Evolutionary conservation across 257 asterid species (phyloP), one percentile per base, ranked within the genome.

Genomic region (Apocynum venetum): DNA sequence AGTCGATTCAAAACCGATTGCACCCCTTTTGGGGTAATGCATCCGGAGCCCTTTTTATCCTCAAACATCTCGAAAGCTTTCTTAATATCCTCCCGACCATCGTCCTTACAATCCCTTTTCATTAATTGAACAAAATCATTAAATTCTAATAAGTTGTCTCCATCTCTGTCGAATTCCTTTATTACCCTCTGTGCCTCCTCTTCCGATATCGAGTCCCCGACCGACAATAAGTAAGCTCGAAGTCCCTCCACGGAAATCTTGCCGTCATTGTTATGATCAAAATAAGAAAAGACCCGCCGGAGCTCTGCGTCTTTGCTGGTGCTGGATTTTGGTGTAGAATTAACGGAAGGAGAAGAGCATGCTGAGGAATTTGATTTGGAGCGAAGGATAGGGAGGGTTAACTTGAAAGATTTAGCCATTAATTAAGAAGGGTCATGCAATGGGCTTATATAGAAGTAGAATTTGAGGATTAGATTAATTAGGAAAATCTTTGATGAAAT

Each of bases 31-130:
- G 89, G 77, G 47, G 91, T 87, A 53, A 89, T 89, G 83, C 79
- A 81, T 0, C 91, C 90, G n/a, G 89, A 78, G 0, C 89, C 91
- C 73, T 87, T 87, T 43, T 87, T 91, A 78, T 73, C 84, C 84
- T 89, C 93, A 78, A 87, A 89, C 79, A 87, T 86, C 83, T 85
- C 87, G 35, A 89, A 87, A 43, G 89, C 91, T 76, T n/a, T 85
- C 61, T 83, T 83, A 6, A 89, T 81, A 46, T 51, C 66, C 4
- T 68, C 81, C 2, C 7, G 61, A 55, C 74, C 84, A 0, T 71
- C 77, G 0, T 72, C 86, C 41, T 52, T 68, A 38, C 14, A 25
- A 10, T 70, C 89, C 2, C 82, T 57, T 8, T 85, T 88, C 83
- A 87, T 78, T 64, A 85, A 69, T 14, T 75, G 72, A 52, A 78